Evolutionary conservation across 495 filamentous ascomycete species (phyloP), one percentile per base, ranked within the genome.

Genomic region (Trichoderma gamsii): DNA sequence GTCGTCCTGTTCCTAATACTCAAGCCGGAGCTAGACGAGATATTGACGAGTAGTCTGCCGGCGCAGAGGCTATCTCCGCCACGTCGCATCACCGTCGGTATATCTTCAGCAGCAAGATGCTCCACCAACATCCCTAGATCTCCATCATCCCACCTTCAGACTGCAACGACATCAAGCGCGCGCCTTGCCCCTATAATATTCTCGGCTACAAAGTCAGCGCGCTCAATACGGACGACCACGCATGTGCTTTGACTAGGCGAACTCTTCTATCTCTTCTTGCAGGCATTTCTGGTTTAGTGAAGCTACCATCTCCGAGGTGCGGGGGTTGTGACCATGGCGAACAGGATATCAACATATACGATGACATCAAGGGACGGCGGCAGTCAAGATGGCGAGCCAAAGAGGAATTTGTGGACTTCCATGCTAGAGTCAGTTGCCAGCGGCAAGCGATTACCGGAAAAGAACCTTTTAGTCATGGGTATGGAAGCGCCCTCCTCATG

Each of bases 341-440:
- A 85, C 75, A 80, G 83, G 73, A 79, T 79, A 72, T 86, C 85
- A 46, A 82, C 79, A 66, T 83, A 85, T 73, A 84, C 81, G 41
- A 77, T 73, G 66, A 77, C 78, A 59, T 81, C 83, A 59, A 75
- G 75, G 69, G 81, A 80, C 41, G 76, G 75, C 68, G 73, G 71
- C 69, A 77, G 75, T 70, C 81, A 81, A 72, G 81, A 89, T 79
- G 92, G 90, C 79, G 88, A 88, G 69, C 82, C 84, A 63, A 92
- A 92, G 80, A 91, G 91, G 78, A 91, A 96, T 73, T 91, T 97
- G 78, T 98, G 94, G 94, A 93, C 87, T 66, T 92, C 91, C 64
- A 90, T 98, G 89, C 85, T 98, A 72, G 92, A 96, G 77, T 85
- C 85, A 68, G 93, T 94, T 70, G 92, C 93, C 70, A 95, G 89